Base-by-base conservation (phyloP, 805 yeast species). In the Starmera quercuum region DNA sequence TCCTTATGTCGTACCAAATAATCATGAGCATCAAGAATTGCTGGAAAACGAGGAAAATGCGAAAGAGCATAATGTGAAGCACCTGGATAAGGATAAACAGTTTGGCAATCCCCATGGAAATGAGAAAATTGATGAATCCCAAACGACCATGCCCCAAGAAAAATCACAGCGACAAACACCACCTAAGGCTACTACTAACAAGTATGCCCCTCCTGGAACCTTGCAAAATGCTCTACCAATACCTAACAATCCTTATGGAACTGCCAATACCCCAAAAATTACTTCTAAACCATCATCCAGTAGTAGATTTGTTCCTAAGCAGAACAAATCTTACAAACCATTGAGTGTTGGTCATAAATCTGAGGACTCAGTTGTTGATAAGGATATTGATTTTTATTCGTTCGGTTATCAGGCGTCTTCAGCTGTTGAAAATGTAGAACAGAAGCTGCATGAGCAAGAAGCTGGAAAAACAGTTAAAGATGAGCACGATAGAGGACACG, bases 361-460 rank as follows among this genome's bases (percentile, higher is more conserved):
- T 13, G 30, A 20, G 3, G 28, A 31, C 7, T 38, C 42, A 13
- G n/a, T 21, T n/a, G 32, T 35, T n/a, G 15, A 33, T 15, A 40
- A 31, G n/a, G 49, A 42, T 26, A 26, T 45, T 25, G 49, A 45
- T 32, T 42, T 41, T 27, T 37, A 34, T 16, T 32, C 45, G 8
- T 20, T 20, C 24, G 42, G 42, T 4, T 32, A 42, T 12, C 35
- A 37, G 14, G 35, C 33, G 12, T 8, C 39, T 4, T 8, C 21
- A 8, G 16, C 20, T 5, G 14, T 19, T 18, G 21, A 19, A 17
- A 15, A 25, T 14, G 27, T 11, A 14, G 15, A n/a, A 4, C 17
- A 13, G 10, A 17, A 25, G 15, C 4, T 13, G 8, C 13, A 25
- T 4, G 27, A 21, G 11, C 23, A 21, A 11, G 11, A 8, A 8